Conservation (phyloP, 768 basidiomycete genomes). For the Serendipita sp. region DNA sequence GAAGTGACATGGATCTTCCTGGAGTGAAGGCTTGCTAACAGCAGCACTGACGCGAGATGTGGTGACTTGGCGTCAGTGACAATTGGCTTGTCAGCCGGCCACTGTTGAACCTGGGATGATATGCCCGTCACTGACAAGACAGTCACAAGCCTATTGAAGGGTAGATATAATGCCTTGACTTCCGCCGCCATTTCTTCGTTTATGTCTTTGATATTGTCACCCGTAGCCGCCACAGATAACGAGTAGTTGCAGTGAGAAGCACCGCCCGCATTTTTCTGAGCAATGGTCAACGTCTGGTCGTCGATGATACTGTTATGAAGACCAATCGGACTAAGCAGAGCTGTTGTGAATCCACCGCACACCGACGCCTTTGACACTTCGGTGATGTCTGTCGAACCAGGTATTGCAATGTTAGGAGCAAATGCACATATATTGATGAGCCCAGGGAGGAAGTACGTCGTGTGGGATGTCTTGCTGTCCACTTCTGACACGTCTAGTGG, state of each 20-base stretch:
- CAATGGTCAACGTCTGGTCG: slow-evolving; percentile 47
- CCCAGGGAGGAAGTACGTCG: slow-evolving; percentile 81
- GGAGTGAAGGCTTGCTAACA: slow-evolving; percentile 84
- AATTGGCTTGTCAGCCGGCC: slow-evolving; percentile 87
- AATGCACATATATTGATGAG: slow-evolving; percentile 80
- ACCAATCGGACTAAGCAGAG: slow-evolving; percentile 63
- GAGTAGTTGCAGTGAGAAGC: slow-evolving; percentile 79
- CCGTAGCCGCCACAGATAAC: slow-evolving; percentile 59
- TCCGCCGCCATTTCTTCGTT: slow-evolving; percentile 67
- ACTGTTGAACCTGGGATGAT: slow-evolving; percentile 75
- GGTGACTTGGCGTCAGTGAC: slow-evolving; percentile 86
- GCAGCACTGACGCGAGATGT: slow-evolving; percentile 80
- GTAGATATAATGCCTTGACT: slow-evolving; percentile 75
- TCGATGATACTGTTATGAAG: slow-evolving; percentile 48
- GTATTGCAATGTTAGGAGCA: slow-evolving; percentile 50
- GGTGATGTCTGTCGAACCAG: slow-evolving; percentile 42
- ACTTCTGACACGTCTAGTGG: slow-evolving; percentile 78
- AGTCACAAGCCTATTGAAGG: slow-evolving; percentile 36
- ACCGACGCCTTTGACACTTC: slow-evolving; percentile 67
- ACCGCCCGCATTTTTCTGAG: slow-evolving; percentile 45
- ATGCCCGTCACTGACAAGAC: slow-evolving; percentile 41
- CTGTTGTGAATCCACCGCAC: slow-evolving; percentile 79
- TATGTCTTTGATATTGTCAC: slow-evolving; percentile 43
- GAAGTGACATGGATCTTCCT: slow-evolving; percentile 84
- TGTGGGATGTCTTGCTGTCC: slow-evolving; percentile 89